Base-by-base conservation (phyloP, 768 basidiomycete genomes). In the Lactarius deliciosus region DNA sequence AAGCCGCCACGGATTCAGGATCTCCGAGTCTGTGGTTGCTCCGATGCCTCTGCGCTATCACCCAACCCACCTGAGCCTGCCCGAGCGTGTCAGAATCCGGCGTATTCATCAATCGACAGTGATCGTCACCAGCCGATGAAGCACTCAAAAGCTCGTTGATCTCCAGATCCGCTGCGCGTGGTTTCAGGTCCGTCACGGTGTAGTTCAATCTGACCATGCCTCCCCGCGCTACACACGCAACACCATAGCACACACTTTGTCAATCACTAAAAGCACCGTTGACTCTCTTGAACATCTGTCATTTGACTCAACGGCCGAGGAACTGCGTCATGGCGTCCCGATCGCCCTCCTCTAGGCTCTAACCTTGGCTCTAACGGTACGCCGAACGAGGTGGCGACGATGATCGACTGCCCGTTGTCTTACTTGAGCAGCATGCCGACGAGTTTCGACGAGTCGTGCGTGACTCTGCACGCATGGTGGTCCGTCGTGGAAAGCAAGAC, bases 291-390 rank as follows among this genome's bases (percentile, higher is more conserved):
- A 32, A 32, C 9, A 34, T 34, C 34, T 34, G 34, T 34, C 1
- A 34, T 34, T 9, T 1, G 8, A 9, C 34, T 34, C 34, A 34
- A 34, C 9, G 34, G 8, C 34, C 9, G 34, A 34, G 34, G 34
- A 34, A 34, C 34, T 9, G 9, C 34, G 34, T 9, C 34, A 10
- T 34, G 34, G 34, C 34, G 78, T 99, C 97, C 78, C 90, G 91
- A 76, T 98, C 96, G 77, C 98, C 97, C 76, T 99, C 96, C 74
- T 98, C 97, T n/a, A n/a, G n/a, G n/a, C n/a, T n/a, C n/a, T n/a
- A n/a, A n/a, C n/a, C n/a, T n/a, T n/a, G n/a, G n/a, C n/a, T n/a
- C n/a, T 76, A 99, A 98, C 3, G 97, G 97, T 28, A 98, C 93
- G 13, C 90, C 96, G 74, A 92, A 97, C 61, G 94, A 97, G 76